A percentile compares a stretch with the other conserved stretches of the same genome.
These are phyloP conservation scores for Wickerhamomyces bisporus DNA, from an alignment of 805 yeast species.

Conservation along the genomic window DNA sequence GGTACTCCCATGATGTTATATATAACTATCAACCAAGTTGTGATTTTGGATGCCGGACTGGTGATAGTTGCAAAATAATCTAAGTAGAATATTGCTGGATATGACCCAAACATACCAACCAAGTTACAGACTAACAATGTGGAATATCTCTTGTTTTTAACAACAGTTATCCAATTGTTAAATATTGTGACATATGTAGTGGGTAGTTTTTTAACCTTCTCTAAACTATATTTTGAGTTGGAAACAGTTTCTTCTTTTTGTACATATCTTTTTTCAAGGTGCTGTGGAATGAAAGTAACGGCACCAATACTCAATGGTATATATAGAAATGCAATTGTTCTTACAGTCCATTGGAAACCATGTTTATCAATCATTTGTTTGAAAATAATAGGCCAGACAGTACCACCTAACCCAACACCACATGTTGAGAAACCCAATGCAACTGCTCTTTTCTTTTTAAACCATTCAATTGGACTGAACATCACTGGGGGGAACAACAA, in stretches of 20 bases:
- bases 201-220: constrained; percentile 10
- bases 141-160: constrained; percentile 6
- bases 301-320: constrained; percentile 17
- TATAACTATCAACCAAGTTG: constrained; percentile 15
- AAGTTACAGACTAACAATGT: constrained; percentile 11
- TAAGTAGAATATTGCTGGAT: constrained; percentile 21
- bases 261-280: constrained; percentile 8
- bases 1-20: constrained; percentile 21
- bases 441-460: constrained; percentile 52
- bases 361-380: constrained; percentile 13
- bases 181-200: constrained; percentile 9
- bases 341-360: constrained; percentile 18
- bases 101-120: constrained; percentile 20
- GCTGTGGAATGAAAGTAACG: constrained; percentile 13
- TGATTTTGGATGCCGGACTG: constrained; percentile 8
- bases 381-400: constrained; percentile 27
- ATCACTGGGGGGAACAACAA: constrained; percentile 52
- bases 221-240: constrained; percentile 11
- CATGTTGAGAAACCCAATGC: constrained; percentile 43
- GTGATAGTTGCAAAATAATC: constrained; percentile 19
- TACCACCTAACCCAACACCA: constrained; percentile 53
- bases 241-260: constrained; percentile 12
- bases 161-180: constrained; percentile 11
- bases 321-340: constrained; percentile 18
- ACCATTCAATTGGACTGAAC: constrained; percentile 65